Conservation (phyloP, 257 asterid species). For the Leptodermis oblonga region DNA sequence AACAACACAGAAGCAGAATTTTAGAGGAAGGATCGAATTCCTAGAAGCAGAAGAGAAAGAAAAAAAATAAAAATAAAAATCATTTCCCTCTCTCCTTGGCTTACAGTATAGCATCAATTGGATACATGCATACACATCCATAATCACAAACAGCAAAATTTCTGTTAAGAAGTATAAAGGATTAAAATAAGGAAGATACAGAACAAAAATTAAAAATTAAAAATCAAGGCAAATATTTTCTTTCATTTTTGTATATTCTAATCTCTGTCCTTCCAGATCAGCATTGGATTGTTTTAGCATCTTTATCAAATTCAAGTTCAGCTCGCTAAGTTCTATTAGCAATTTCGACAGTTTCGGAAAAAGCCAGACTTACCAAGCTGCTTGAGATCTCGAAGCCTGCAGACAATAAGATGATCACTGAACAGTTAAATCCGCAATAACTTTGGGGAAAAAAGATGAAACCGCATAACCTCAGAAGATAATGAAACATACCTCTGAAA, state of each 20-base stretch:
- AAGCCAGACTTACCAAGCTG: slow-evolving; percentile 72
- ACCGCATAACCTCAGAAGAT: slow-evolving; percentile 5
- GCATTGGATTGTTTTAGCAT: not conserved
- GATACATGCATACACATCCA: not conserved
- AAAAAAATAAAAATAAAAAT: too few relatives aligned
- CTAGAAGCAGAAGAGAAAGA: not conserved
- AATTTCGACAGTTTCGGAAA: not conserved
- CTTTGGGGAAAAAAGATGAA: not conserved
- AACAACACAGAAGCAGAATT: too few relatives aligned
- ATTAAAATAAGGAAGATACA: not conserved
- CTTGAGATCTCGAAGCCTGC: slow-evolving; percentile 95
- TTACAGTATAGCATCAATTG: not conserved
- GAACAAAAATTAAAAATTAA: too few relatives aligned
- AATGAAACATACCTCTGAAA: slow-evolving; percentile 67
- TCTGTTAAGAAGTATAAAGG: not conserved
- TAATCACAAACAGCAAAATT: not conserved
- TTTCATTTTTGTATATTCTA: not conserved
- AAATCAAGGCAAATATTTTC: not conserved
- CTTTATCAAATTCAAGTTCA: not conserved
- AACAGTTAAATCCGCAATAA: slow-evolving; percentile 10
- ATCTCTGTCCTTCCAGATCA: not conserved
- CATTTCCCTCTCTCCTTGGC: not conserved
- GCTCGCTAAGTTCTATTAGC: not conserved
- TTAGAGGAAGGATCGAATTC: too few relatives aligned
- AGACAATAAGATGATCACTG: slow-evolving; percentile 19